Conservation (phyloP, 179 eudicot genomes). For the Actinidia arguta region DNA sequence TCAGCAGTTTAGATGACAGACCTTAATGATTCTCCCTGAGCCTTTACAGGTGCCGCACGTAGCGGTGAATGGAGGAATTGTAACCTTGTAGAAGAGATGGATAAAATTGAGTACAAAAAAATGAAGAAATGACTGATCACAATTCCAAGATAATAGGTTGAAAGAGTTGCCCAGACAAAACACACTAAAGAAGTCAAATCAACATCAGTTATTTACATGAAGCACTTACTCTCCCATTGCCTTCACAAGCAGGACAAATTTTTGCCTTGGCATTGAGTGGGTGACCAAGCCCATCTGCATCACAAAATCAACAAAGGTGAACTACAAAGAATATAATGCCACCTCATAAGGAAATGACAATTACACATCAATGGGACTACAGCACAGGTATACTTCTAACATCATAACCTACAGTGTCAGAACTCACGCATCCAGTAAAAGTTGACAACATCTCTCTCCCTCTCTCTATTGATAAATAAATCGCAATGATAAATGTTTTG, state of each 20-base stretch:
- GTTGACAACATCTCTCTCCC: too few relatives aligned
- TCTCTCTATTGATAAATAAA: not conserved
- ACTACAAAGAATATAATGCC: not conserved
- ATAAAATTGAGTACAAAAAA: not conserved
- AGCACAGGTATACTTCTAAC: not conserved
- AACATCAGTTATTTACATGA: not conserved
- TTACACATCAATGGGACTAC: not conserved
- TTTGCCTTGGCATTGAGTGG: conserved; percentile 72
- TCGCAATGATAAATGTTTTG: not conserved
- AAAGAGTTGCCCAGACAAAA: not conserved
- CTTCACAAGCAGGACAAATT: conserved; percentile 79
- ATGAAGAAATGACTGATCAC: conserved; percentile 1
- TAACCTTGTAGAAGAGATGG: conserved; percentile 53
- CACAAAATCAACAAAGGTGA: conserved; percentile 29
- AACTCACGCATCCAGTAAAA: not conserved
- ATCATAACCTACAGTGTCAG: conserved; percentile 2
- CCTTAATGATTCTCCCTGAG: conserved; percentile 68
- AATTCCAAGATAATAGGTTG: conserved; percentile 6
- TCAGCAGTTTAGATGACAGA: conserved; percentile 22
- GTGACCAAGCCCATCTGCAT: conserved; percentile 83
- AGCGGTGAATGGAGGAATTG: conserved; percentile 80
- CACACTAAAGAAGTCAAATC: not conserved
- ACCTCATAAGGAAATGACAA: not conserved
- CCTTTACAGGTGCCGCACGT: conserved; percentile 86
- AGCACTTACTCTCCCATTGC: conserved; percentile 75